Percentiles rank a stretch among this genome's conserved stretches.
Evolutionary conservation across 306 rosid species (phyloP).

Genomic region (Luffa aegyptiaca): DNA sequence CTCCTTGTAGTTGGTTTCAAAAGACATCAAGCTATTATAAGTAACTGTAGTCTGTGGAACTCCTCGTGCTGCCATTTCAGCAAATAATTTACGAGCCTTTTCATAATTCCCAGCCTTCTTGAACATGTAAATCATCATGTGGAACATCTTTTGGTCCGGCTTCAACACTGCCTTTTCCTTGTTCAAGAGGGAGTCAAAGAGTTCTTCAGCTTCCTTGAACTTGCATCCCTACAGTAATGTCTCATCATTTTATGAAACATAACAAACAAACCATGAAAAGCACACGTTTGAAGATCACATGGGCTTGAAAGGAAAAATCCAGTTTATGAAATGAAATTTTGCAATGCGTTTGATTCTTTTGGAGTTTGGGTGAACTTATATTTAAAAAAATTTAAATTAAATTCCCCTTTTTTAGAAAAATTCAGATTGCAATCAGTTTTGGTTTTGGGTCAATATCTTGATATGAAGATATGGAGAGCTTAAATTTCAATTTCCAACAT

Average conservation of each 20-base stretch:
- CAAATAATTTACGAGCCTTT: conserved; percentile 71
- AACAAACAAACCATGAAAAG: conserved; percentile 13
- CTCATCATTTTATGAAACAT: conserved; percentile 13
- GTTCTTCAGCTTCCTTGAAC: conserved; percentile 79
- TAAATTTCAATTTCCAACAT: not conserved
- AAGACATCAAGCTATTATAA: conserved; percentile 87
- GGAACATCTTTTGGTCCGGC: conserved; percentile 91
- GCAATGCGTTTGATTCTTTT: not conserved
- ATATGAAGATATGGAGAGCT: not conserved
- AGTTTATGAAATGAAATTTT: not conserved
- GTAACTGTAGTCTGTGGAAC: conserved; percentile 67
- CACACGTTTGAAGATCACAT: not conserved
- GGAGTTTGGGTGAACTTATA: not conserved
- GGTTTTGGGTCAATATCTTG: not conserved
- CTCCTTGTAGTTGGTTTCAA: conserved; percentile 83
- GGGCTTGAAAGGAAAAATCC: not conserved
- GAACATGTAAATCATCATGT: conserved; percentile 89
- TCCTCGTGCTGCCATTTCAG: conserved; percentile 69
- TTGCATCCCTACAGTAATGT: conserved; percentile 48
- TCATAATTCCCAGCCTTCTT: conserved; percentile 84
- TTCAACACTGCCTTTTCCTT: conserved; percentile 55
- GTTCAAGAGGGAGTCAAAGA: conserved; percentile 54
- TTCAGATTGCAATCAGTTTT: not conserved
- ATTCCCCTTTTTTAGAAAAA: not conserved
- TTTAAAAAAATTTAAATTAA: not conserved